These are phyloP conservation scores for Pythium brachiatum DNA, from an alignment of 352 stramenopile species.

Conservation along the genomic window DNA sequence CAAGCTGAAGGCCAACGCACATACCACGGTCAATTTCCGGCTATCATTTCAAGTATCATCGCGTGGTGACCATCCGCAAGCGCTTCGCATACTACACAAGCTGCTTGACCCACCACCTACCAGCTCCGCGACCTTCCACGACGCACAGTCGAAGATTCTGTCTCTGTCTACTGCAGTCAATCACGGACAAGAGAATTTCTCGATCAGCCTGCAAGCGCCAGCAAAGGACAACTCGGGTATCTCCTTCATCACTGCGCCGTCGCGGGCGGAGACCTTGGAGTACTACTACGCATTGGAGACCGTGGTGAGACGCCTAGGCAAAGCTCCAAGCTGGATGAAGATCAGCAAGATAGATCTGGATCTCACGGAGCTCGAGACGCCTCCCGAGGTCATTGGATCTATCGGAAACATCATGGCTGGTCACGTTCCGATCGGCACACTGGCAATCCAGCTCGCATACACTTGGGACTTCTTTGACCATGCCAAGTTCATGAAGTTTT, in stretches of 20 bases:
- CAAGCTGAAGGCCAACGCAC: not conserved
- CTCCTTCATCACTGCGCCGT: not conserved
- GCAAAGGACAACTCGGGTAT: not conserved
- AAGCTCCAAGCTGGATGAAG: not conserved
- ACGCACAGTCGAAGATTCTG: not conserved
- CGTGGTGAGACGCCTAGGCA: not conserved
- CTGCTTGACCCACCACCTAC: not conserved
- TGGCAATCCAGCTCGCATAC: not conserved
- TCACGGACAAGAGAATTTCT: not conserved
- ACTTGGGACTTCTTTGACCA: constrained; percentile 2
- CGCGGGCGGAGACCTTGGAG: not conserved
- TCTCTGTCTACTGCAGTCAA: not conserved
- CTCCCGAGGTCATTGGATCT: not conserved
- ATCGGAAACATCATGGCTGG: not conserved
- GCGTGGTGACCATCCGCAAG: not conserved
- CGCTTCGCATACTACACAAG: not conserved
- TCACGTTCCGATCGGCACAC: not conserved
- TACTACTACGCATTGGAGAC: not conserved
- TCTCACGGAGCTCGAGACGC: not conserved
- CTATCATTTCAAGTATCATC: not conserved
- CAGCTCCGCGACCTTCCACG: not conserved
- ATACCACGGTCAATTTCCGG: not conserved
- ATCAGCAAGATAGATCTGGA: not conserved
- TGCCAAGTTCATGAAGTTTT: not conserved
- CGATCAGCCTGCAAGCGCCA: not conserved